These are phyloP conservation scores for Aspergillus novoparasiticus DNA, from an alignment of 2,329 filamentous ascomycete genomes.

Conservation along the genomic window DNA sequence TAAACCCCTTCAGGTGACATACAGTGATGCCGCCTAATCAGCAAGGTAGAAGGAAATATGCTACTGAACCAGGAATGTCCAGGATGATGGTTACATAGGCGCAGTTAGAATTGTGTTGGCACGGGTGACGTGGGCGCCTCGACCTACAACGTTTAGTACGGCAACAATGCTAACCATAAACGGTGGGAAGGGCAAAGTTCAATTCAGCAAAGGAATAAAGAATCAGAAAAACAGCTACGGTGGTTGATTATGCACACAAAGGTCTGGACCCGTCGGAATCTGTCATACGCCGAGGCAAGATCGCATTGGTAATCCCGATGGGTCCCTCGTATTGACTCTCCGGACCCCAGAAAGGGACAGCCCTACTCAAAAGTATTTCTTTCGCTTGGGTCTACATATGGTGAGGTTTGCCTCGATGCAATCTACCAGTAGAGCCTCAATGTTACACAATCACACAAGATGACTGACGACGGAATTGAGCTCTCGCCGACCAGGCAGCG, in stretches of 20 bases:
- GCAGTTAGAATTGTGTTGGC: not conserved
- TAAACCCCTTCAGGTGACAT: not conserved
- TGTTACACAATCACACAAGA: not conserved
- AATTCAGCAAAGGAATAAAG: not conserved
- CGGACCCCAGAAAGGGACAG: not conserved
- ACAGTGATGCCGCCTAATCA: not conserved
- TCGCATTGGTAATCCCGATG: not conserved
- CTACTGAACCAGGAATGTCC: not conserved
- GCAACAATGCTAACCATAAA: not conserved
- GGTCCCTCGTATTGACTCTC: not conserved
- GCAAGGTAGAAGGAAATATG: not conserved
- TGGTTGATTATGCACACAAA: not conserved
- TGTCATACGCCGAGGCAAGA: not conserved
- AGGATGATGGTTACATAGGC: not conserved
- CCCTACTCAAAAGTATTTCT: not conserved
- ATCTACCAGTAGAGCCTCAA: too few relatives aligned
- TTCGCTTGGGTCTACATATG: not conserved
- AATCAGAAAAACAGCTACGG: not conserved
- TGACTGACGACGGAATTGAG: not conserved
- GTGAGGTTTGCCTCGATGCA: too few relatives aligned
- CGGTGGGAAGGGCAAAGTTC: not conserved
- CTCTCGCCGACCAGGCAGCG: not conserved
- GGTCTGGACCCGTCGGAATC: not conserved
- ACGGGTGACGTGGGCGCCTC: not conserved
- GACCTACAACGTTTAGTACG: not conserved